phyloP scores from a whole-genome alignment of 805 yeast species.

The Teunomyces tritomae region DNA sequence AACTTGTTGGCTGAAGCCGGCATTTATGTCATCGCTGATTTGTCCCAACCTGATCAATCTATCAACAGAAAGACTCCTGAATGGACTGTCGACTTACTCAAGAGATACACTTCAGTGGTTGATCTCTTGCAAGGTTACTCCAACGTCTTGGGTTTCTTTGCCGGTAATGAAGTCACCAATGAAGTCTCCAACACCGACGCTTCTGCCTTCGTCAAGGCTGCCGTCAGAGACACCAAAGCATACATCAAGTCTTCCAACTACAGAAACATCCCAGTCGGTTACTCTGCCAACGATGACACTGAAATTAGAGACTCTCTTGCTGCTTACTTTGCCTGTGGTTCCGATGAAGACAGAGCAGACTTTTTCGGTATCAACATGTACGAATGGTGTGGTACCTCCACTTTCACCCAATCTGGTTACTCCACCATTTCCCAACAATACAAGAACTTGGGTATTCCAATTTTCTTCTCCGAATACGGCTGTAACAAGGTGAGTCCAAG shows the following conservation, averaged over 20 bases:
- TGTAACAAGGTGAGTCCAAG: constrained; percentile 71
- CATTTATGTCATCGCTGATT: constrained; percentile 86
- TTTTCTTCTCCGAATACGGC: constrained; percentile 82
- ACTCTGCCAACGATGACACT: constrained; percentile 75
- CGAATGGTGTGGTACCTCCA: constrained; percentile 79
- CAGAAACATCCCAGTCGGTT: constrained; percentile 75
- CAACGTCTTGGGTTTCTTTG: constrained; percentile 77
- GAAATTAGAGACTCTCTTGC: constrained; percentile 66
- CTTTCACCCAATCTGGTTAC: constrained; percentile 63
- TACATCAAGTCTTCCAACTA: constrained; percentile 61
- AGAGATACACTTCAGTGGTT: constrained; percentile 68
- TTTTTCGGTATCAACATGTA: constrained; percentile 88
- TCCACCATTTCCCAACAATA: constrained; percentile 61
- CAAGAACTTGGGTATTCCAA: constrained; percentile 63
- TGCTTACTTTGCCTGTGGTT: constrained; percentile 77
- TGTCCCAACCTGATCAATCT: constrained; percentile 67
- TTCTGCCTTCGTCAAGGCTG: constrained; percentile 81
- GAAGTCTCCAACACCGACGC: constrained; percentile 63
- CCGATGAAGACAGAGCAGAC: constrained; percentile 60
- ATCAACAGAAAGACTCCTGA: constrained; percentile 60
- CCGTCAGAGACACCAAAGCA: constrained; percentile 71
- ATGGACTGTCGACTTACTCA: constrained; percentile 61
- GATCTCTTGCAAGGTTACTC: constrained; percentile 68
- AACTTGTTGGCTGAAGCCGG: constrained; percentile 70
- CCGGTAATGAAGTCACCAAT: constrained; percentile 84